Evolutionary conservation across 345 rosid species (phyloP).

Genomic region (Stellera chamaejasme): DNA sequence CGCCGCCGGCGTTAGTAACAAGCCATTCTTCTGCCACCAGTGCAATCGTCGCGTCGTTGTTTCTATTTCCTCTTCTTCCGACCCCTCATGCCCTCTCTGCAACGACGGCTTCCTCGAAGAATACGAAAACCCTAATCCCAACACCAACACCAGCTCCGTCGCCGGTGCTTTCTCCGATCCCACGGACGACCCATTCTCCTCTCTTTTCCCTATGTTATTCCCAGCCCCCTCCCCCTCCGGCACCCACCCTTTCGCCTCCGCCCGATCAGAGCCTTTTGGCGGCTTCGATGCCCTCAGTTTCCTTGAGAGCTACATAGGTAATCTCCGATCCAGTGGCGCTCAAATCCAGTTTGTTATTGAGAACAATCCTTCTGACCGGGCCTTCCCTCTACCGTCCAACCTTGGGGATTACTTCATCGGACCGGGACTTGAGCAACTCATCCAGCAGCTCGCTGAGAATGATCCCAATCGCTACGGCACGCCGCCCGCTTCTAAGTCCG

Average conservation of each 20-base stretch:
- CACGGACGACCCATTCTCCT: conserved; percentile 10
- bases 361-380: conserved; percentile 26
- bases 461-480: conserved; percentile 62
- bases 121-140: conserved; percentile 34
- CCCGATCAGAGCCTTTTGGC: conserved; percentile 11
- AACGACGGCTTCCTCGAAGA: conserved; percentile 56
- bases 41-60: conserved; percentile 50
- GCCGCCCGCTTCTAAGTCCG: conserved; percentile 62
- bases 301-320: conserved; percentile 39
- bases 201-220: conserved; percentile 15
- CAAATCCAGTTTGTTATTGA: conserved; percentile 44
- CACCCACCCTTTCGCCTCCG: conserved; percentile 12
- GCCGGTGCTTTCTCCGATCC: conserved; percentile 11
- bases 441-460: conserved; percentile 60
- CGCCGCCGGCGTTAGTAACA: conserved; percentile 1
- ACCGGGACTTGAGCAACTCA: conserved; percentile 63
- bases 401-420: conserved; percentile 66
- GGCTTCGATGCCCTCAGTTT: conserved; percentile 41
- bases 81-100: conserved; percentile 53
- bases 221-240: conserved; percentile 12
- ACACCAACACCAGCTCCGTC: conserved; percentile 27
- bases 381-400: conserved; percentile 24
- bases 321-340: conserved; percentile 42
- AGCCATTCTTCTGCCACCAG: conserved; percentile 51
- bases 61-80: conserved; percentile 29